These are phyloP conservation scores for Ormosia semicastrata DNA, from an alignment of 306 rosid genomes.

Conservation along the genomic window DNA sequence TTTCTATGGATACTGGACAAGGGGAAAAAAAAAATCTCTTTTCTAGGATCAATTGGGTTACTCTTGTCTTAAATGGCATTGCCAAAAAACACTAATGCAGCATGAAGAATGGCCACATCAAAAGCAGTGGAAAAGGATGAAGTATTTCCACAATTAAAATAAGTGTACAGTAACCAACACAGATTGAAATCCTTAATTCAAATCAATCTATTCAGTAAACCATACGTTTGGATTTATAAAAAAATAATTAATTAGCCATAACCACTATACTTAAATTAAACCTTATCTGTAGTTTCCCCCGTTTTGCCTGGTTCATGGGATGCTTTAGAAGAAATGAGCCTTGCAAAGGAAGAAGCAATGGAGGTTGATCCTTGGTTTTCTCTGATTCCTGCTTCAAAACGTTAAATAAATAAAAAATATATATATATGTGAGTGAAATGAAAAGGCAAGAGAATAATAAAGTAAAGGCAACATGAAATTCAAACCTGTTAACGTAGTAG, in stretches of 20 bases:
- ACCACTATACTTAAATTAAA: constrained; percentile 16
- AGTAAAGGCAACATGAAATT: neutral
- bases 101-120: neutral
- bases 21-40: neutral
- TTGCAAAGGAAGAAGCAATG: constrained; percentile 27
- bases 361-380: constrained; percentile 36
- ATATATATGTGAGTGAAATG: neutral
- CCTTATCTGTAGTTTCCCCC: constrained; percentile 31
- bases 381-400: constrained; percentile 2
- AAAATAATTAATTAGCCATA: neutral
- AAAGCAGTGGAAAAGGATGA: neutral
- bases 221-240: neutral
- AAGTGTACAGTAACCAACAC: neutral
- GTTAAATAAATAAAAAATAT: neutral
- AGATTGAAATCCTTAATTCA: neutral
- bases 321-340: constrained; percentile 61
- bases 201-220: neutral
- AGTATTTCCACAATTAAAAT: neutral
- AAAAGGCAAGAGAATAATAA: neutral
- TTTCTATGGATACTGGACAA: neutral
- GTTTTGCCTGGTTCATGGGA: constrained; percentile 38
- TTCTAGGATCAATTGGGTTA: neutral
- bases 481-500: neutral
- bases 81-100: neutral
- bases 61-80: neutral